Evolutionary conservation across 345 rosid species (phyloP).

Genomic region (Pseudoturritis turrita): DNA sequence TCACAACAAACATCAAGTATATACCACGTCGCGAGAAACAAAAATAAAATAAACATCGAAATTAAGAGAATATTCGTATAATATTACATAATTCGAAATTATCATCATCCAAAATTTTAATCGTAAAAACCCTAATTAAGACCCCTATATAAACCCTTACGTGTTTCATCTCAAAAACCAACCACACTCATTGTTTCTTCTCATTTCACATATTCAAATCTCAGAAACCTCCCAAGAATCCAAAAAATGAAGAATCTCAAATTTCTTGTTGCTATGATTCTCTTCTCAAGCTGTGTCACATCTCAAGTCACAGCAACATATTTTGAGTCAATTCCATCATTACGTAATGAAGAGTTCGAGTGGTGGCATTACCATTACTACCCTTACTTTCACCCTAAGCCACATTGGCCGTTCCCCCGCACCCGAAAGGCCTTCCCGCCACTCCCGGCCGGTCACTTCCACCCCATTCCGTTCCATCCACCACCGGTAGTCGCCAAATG

Average conservation of each 20-base stretch:
- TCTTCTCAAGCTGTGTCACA: constrained; percentile 11
- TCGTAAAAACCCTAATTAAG: neutral
- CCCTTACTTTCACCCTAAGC: constrained; percentile 8
- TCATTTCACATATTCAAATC: neutral
- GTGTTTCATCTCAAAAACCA: constrained; percentile 9
- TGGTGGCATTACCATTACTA: constrained; percentile 28
- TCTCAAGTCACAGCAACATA: constrained; percentile 7
- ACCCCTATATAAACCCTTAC: constrained; percentile 11
- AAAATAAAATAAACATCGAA: neutral
- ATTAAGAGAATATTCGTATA: constrained; percentile 6
- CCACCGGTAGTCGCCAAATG: constrained; percentile 26
- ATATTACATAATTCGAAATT: neutral
- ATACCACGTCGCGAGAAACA: neutral
- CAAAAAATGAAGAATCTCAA: constrained; percentile 21
- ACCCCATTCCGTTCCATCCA: constrained; percentile 22
- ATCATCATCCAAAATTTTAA: neutral
- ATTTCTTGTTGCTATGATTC: neutral
- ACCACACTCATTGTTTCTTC: neutral
- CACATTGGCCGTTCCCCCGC: constrained; percentile 19
- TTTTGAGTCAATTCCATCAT: neutral
- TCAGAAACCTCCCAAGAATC: neutral
- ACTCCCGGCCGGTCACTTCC: constrained; percentile 14
- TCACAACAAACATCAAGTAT: neutral
- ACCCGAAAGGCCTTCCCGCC: constrained; percentile 26
- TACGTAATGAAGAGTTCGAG: neutral